Percentiles rank a stretch among this genome's conserved stretches.
Conservation (phyloP, 2,329 filamentous ascomycete species). For the Arthrobotrys iridis region DNA sequence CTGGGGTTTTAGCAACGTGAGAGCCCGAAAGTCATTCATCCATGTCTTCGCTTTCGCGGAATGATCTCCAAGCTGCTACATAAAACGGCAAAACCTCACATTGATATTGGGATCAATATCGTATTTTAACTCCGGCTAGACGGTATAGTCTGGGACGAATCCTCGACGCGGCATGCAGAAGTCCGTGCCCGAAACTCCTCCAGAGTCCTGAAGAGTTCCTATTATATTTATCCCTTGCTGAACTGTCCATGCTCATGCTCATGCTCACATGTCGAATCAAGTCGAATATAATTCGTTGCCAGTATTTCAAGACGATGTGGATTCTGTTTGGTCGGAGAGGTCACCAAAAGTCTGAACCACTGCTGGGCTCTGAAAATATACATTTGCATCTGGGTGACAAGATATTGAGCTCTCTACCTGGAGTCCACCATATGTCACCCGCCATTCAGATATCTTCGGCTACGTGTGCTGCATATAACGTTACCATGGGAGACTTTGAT, state of each 20-base stretch:
- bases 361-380: not conserved
- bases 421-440: not conserved
- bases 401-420: constrained; percentile 5
- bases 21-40: constrained; percentile 19
- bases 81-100: constrained; percentile 17
- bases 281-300: not conserved
- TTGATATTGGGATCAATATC: constrained; percentile 1
- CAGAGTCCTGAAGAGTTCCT: constrained; percentile 31
- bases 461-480: constrained; percentile 47
- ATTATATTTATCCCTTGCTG: not conserved
- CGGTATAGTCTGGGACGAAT: not conserved
- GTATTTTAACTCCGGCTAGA: constrained; percentile 33
- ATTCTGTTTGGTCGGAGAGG: too few relatives aligned
- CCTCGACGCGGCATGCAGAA: constrained; percentile 28
- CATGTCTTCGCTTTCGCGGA: not conserved
- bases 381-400: constrained; percentile 9
- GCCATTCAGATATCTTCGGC: constrained; percentile 24
- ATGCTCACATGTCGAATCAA: constrained; percentile 26
- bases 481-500: constrained; percentile 40
- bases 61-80: constrained; percentile 11
- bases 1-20: constrained; percentile 9
- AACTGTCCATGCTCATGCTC: constrained; percentile 26
- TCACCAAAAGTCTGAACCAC: too few relatives aligned
- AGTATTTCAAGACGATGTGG: too few relatives aligned
- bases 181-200: constrained; percentile 19